These are phyloP conservation scores for Starmerella bombicola DNA, from an alignment of 805 yeast genomes.

Conservation along the genomic window DNA sequence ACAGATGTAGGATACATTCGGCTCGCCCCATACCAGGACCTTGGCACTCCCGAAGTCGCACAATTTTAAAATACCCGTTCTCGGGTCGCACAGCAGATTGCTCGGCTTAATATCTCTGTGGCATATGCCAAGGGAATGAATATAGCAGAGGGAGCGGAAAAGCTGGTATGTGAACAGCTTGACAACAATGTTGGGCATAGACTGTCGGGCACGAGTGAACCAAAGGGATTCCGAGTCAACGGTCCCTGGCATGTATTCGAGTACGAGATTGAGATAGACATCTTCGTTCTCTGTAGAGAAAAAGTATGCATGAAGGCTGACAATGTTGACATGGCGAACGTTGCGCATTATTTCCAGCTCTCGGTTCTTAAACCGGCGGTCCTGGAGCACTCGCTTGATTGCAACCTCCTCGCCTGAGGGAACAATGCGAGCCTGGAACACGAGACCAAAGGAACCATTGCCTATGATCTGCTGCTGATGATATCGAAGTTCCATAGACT, in stretches of 20 bases:
- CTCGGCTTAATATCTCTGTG: slow-evolving; percentile 92
- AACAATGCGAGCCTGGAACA: slow-evolving; percentile 70
- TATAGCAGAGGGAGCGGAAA: slow-evolving; percentile 63
- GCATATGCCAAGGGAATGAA: slow-evolving; percentile 59
- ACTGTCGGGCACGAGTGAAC: slow-evolving; percentile 40
- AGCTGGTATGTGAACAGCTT: slow-evolving; percentile 78
- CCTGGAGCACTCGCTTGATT: slow-evolving; percentile 91
- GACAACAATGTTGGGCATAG: slow-evolving; percentile 83
- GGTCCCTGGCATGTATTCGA: slow-evolving; percentile 94
- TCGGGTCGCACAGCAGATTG: slow-evolving; percentile 75
- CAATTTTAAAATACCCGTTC: slow-evolving; percentile 68
- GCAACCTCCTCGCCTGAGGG: slow-evolving; percentile 77
- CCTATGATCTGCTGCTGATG: slow-evolving; percentile 85
- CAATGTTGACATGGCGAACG: slow-evolving; percentile 75
- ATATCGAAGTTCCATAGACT: slow-evolving; percentile 49
- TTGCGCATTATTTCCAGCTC: slow-evolving; percentile 92
- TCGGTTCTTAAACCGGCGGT: slow-evolving; percentile 87
- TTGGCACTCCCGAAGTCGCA: slow-evolving; percentile 97
- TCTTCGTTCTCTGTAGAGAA: slow-evolving; percentile 72
- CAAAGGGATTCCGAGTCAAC: slow-evolving; percentile 81
- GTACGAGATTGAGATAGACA: slow-evolving; percentile 73
- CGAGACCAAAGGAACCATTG: slow-evolving; percentile 98
- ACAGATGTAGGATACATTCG: slow-evolving; percentile 92
- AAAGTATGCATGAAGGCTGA: slow-evolving; percentile 75
- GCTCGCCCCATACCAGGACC: slow-evolving; percentile 75